Base-by-base conservation (phyloP, 2,329 filamentous ascomycete genomes). In the Basipetospora chlamydospora region DNA sequence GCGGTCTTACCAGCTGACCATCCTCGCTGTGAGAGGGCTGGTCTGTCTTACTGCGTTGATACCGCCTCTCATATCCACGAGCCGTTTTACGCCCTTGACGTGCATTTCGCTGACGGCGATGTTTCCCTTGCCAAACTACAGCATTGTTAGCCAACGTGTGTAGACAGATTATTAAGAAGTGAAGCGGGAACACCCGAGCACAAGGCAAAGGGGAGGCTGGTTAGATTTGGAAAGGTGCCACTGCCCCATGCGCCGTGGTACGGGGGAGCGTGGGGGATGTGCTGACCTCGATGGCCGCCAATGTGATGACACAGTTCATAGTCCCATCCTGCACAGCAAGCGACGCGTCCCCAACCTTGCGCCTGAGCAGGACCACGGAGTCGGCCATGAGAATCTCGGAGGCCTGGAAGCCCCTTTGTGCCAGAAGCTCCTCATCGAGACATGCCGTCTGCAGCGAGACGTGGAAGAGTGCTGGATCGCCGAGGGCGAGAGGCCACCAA, bases 371-470 rank as follows among this genome's bases (percentile, higher is more conserved):
- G 3, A 64, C 54, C 4, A 74, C 64, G 0, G 68, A 73, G 44
- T 74, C 70, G 1, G 54, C 55, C 70, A 74, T 74, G 22, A 74
- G 58, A 2, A 70, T 46, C 21, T 71, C 67, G 0, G 70, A 75
- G 4, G 55, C 57, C 9, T 54, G 57, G 39, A 73, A 73, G 0
- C 70, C 69, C 37, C 58, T 67, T 36, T 62, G 63, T 1, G 66
- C 67, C 10, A 56, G 44, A 9, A 66, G 41, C 44, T 74, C 70
- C 21, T 71, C 60, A 39, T 74, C 68, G 0, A 73, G 58, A 26
- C 59, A 73, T 28, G 70, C 70, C 5, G 70, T 73, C 45, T 73
- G 70, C 10, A 74, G 53, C 3, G 68, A 73, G 17, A 74, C 68
- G 43, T 74, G 67, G 37, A 74, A 74, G 1, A 74, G 44, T 4